Evolutionary conservation across 805 yeast species (phyloP).

Genomic region (Schwanniomyces pseudopolymorphus): DNA sequence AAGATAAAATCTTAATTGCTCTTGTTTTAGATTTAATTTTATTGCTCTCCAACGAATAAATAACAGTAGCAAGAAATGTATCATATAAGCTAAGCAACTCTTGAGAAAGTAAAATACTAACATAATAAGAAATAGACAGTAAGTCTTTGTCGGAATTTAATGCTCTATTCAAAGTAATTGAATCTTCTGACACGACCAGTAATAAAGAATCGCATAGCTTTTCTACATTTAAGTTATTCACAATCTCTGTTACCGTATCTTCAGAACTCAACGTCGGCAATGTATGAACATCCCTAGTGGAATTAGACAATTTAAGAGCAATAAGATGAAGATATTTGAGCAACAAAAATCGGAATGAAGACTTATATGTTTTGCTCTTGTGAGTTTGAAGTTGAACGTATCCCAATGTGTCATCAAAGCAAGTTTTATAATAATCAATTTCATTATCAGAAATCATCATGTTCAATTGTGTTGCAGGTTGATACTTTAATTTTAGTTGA

Average conservation of each 20-base stretch:
- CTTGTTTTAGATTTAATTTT: constrained; percentile 42
- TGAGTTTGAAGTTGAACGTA: constrained; percentile 12
- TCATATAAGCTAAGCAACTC: constrained; percentile 46
- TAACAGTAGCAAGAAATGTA: constrained; percentile 48
- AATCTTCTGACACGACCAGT: constrained; percentile 8
- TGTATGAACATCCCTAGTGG: constrained; percentile 3
- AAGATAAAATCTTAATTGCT: constrained; percentile 64
- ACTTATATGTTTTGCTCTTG: constrained; percentile 7
- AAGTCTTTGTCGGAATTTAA: constrained; percentile 12
- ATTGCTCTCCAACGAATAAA: constrained; percentile 31
- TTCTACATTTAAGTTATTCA: background rate
- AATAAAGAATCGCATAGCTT: constrained; percentile 5
- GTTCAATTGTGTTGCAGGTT: background rate
- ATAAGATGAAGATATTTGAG: constrained; percentile 10
- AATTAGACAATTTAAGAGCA: background rate
- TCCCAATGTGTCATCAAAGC: constrained; percentile 11
- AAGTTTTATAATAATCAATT: constrained; percentile 1
- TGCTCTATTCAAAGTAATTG: constrained; percentile 7
- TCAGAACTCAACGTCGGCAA: constrained; percentile 10
- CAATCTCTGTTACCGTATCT: background rate
- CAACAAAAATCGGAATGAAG: constrained; percentile 13
- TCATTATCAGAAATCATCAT: constrained; percentile 6
- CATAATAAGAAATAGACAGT: constrained; percentile 16
- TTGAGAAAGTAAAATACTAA: constrained; percentile 23
- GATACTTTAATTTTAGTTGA: constrained; percentile 24